A percentile compares a stretch with the other conserved stretches of the same genome.
These are phyloP conservation scores for Cnidoscolus chayamansa DNA, from an alignment of 441 rosid genomes.

Conservation along the genomic window DNA sequence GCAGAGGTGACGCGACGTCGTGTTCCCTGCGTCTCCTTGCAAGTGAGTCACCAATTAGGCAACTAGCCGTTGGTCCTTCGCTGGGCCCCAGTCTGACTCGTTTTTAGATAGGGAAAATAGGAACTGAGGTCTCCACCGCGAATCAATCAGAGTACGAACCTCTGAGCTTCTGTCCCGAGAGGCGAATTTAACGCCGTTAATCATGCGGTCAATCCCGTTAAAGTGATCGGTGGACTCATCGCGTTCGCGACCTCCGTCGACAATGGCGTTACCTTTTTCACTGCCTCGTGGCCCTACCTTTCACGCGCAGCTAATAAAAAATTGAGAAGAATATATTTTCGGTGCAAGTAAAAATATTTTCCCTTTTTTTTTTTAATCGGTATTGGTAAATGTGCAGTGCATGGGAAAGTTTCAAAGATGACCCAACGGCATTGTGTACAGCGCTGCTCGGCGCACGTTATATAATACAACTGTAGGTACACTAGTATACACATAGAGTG, in stretches of 20 bases:
- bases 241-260: conserved; percentile 22
- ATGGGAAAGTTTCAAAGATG: conserved; percentile 23
- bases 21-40: not conserved
- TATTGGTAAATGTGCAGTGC: conserved; percentile 26
- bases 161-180: not conserved
- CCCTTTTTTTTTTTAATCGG: conserved; percentile 15
- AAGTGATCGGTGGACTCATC: conserved; percentile 5
- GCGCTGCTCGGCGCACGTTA: conserved; percentile 22
- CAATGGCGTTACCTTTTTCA: conserved; percentile 23
- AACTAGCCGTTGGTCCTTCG: conserved; percentile 32
- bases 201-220: conserved; percentile 25
- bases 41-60: too few species aligned
- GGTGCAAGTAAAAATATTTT: too few species aligned
- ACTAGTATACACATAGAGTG: not conserved
- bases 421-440: conserved; percentile 18
- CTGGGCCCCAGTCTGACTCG: conserved; percentile 1
- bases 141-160: conserved; percentile 18
- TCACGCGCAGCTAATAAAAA: conserved; percentile 7
- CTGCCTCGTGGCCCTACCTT: conserved; percentile 12
- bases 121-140: conserved; percentile 15
- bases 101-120: not conserved
- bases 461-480: accelerated
- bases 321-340: not conserved
- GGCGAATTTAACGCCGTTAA: conserved; percentile 37
- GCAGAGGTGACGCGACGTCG: not conserved